These are phyloP conservation scores for Dactylonectria macrodidyma DNA, from an alignment of 2,329 filamentous ascomycete genomes.

Conservation along the genomic window DNA sequence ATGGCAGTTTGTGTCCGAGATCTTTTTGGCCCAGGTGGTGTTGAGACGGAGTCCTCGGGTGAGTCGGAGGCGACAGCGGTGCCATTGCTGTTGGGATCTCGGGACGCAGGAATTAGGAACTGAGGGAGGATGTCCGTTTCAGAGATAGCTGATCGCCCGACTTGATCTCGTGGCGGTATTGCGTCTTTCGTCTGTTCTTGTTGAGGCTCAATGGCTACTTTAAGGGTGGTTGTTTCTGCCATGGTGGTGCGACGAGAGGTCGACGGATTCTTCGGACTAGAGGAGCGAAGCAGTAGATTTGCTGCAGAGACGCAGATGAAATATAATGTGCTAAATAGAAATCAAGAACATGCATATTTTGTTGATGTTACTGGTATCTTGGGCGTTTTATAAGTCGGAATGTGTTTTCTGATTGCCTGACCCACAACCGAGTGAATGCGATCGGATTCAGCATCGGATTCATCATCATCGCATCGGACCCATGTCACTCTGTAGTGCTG, in stretches of 20 bases:
- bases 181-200: not conserved
- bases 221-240: slow-evolving; percentile 29
- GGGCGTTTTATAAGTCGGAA: not conserved
- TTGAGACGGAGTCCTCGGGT: not conserved
- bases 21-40: slow-evolving; percentile 25
- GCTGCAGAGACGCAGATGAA: not conserved
- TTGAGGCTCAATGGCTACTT: not conserved
- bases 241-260: slow-evolving; percentile 13
- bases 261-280: too few relatives aligned
- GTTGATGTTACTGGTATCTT: not conserved
- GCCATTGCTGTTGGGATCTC: not conserved
- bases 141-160: not conserved
- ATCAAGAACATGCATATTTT: too few relatives aligned
- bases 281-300: not conserved
- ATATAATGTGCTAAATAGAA: not conserved
- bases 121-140: not conserved
- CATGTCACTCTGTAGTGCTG: not conserved
- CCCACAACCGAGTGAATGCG: slow-evolving; percentile 29
- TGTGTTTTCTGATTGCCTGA: not conserved
- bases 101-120: too few relatives aligned
- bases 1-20: slow-evolving; percentile 41
- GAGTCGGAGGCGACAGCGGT: not conserved
- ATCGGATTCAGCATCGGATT: slow-evolving; percentile 34
- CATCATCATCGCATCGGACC: not conserved
- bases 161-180: not conserved